Evolutionary conservation across 148 eudicot species (phyloP), one percentile per base, ranked within the genome.

Genomic region (Rhododendron williamsianum): DNA sequence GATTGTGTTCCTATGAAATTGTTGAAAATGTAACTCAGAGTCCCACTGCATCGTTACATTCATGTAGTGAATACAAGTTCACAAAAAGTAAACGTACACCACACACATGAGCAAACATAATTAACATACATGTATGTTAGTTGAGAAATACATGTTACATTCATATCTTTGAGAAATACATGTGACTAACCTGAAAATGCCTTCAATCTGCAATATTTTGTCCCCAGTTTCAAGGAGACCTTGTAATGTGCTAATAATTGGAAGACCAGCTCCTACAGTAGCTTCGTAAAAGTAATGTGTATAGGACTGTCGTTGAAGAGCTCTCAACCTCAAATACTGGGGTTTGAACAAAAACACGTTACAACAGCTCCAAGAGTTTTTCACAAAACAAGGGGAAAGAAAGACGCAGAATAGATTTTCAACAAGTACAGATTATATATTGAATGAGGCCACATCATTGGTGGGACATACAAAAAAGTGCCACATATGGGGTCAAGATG

Each of bases 251-350:
- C 91, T 94, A 87, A 97, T 93, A 76, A 97, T 97, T 38, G 99
- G 99, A 87, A 97, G 98, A 86, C 99, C 99, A 58, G 99, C 99
- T 86, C 99, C 99, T 72, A 97, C 99, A 84, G 99, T 97, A 86
- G 98, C 99, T 91, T 97, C 99, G 80, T 97, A 97, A 77, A 95
- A 97, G 90, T 97, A 97, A 87, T 95, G 99, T 7, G 99, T 94
- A 86, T 93, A 95, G 54, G 98, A 95, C 88, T 89, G 95, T 36
- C 98, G 89, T 86, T 95, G 98, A 73, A 94, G 91, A 90, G 92
- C 90, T 91, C 98, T 92, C 90, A 95, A 83, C 89, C 91, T 94
- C 94, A 95, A 88, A 90, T 95, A 95, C 99, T 97, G 84, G 85
- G 90, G 56, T 72, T 41, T 60, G 6, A 13, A 35, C 11, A 81